Conservation (phyloP, 352 stramenopile species). For the Phytopythium sindhum region DNA sequence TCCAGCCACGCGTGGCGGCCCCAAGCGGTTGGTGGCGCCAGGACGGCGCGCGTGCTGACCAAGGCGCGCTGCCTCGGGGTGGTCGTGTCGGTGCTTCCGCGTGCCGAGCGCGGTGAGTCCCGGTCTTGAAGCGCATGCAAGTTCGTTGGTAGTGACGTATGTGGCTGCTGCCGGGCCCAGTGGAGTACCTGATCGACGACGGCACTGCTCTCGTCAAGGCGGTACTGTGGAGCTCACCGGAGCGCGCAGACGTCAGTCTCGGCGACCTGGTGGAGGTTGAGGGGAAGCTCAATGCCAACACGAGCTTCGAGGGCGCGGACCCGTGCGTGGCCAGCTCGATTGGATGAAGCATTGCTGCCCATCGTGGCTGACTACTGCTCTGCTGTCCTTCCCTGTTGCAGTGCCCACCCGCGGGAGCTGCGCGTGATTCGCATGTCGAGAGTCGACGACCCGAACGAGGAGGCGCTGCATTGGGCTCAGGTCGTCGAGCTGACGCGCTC, state of each 20-base stretch:
- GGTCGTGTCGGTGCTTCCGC: constrained; percentile 52
- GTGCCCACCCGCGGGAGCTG: constrained; percentile 39
- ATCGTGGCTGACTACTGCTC: not conserved
- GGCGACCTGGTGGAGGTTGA: constrained; percentile 73
- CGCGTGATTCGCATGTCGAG: constrained; percentile 46
- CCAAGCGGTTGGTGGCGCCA: constrained; percentile 13
- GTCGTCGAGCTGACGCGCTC: constrained; percentile 37
- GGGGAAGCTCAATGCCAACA: constrained; percentile 70
- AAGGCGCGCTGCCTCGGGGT: constrained; percentile 66
- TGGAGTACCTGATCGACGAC: constrained; percentile 74
- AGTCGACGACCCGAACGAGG: constrained; percentile 65
- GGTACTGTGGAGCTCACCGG: constrained; percentile 37
- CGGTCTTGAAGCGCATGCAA: too few relatives aligned
- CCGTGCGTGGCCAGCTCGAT: constrained; percentile 10
- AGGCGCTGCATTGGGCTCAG: constrained; percentile 70
- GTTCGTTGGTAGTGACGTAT: not conserved
- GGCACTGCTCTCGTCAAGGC: constrained; percentile 60
- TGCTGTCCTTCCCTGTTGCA: constrained; percentile 7
- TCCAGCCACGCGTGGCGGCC: constrained; percentile 57
- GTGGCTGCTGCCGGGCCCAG: constrained; percentile 15
- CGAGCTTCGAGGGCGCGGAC: constrained; percentile 27
- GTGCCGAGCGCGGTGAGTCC: constrained; percentile 45
- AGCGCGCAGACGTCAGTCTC: constrained; percentile 15
- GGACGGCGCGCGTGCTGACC: constrained; percentile 41
- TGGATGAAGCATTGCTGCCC: not conserved